Base-by-base conservation (phyloP, 1,284 basidiomycete species). In the Apiotrichum mycotoxinovorans region DNA sequence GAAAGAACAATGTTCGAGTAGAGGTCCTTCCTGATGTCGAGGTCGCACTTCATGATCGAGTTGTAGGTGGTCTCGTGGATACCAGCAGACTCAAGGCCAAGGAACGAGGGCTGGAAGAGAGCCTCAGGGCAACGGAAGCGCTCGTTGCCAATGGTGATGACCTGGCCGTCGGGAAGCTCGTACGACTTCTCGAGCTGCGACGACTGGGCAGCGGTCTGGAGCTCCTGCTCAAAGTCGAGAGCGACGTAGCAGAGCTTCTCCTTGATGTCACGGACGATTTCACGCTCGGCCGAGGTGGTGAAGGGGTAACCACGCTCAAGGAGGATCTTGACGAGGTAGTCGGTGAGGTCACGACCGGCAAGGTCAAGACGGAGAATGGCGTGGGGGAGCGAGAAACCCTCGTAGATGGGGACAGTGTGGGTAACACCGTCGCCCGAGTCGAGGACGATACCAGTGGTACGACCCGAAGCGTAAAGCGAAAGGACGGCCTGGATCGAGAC, bases 181-280 rank as follows among this genome's bases (percentile, higher is more conserved):
- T 96, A 96, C 75, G 84, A 88, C 86, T 95, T 96, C 83, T 95
- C 92, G 57, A 95, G 80, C 47, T 90, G 87, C 57, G 90, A 93
- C 27, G 90, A 92, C 78, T 92, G 89, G 63, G 89, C 87, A 44
- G 92, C 91, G 43, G 89, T 93, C 81, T 91, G 88, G 70, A 96
- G 83, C 81, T 96, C 93, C 80, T 96, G 89, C 80, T 95, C 91
- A 74, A 95, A 96, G 82, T 96, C 93, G 68, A 95, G 85, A 40
- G 93, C 93, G 70, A 96, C 91, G 79, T 96, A 96, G 82, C 92
- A 95, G 51, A 96, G 86, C 83, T 94, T 95, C 84, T 96, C 93
- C 84, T 96, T 96, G 84, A 96, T 94, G 79, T 96, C 93, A 72
- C 93, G 86, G 72, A 96, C 93, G 63, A 96, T 92, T 85, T 95